Evolutionary conservation across 306 rosid species (phyloP), one percentile per base, ranked within the genome.

Genomic region (Cajanus cajan): DNA sequence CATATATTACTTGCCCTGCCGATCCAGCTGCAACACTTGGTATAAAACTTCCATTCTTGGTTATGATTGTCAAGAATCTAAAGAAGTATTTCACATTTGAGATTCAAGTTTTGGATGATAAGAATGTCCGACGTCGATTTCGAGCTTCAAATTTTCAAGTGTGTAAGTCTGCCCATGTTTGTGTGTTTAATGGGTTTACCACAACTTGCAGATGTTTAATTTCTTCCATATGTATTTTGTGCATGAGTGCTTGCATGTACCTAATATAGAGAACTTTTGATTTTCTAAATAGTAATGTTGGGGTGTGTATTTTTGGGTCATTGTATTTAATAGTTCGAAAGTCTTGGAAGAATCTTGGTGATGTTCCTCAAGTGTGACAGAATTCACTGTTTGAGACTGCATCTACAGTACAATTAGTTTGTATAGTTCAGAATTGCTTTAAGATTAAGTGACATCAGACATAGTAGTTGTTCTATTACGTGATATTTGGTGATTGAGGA

Each of bases 61-160:
- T 92, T 77, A 79, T 95, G 85, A 91, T 63, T 34, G 69, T 63
- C 69, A 63, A 63, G 94, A 94, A 92, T 86, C 89, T 92, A 75
- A 92, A 90, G 89, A 95, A 95, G 80, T 92, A 80, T 86, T 95
- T 93, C 85, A 95, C 97, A 69, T 95, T 93, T 88, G 99, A 93
- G 91, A 89, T 95, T 82, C 99, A 95, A 89, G 69, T 63, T 63
- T 63, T 63, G 69, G 69, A 63, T 63, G 69, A 63, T 63, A 63
- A 63, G 47, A 63, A 93, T 86, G 99, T 95, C 82, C 81, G 94
- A 64, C 90, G 97, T 51, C 89, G 99, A 37, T 95, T 95, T 80
- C 94, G 94, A 74, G 96, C 98, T 84, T 95, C 99, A 66, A 95
- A 93, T 88, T 93, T 92, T 80, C 99, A 95, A 95, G 98, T 93